A percentile compares a stretch with the other conserved stretches of the same genome.
These are phyloP conservation scores for Rhododendron vialii DNA, from an alignment of 148 eudicot genomes.

Conservation along the genomic window DNA sequence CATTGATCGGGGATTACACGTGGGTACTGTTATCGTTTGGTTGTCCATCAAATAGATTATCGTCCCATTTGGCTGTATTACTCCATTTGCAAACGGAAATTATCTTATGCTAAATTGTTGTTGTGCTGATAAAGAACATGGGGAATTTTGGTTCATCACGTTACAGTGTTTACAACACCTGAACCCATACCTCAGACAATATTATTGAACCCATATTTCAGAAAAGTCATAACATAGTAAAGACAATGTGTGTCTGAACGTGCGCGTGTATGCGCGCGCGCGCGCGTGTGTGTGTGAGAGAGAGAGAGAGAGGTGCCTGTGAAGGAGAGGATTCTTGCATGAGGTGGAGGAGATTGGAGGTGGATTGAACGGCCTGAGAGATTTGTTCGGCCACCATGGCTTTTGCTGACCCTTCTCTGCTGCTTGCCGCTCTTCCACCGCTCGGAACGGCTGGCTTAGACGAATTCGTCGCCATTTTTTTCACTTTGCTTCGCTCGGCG, in stretches of 20 bases:
- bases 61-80: background rate
- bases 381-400: slow-evolving; percentile 64
- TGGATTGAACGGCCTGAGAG: slow-evolving; percentile 67
- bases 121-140: background rate
- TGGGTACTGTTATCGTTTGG: too few relatives aligned
- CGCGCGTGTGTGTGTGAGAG: background rate
- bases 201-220: background rate
- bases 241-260: background rate
- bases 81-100: background rate
- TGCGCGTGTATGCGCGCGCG: too few relatives aligned
- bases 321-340: slow-evolving; percentile 91
- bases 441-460: background rate
- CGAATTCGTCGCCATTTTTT: slow-evolving; percentile 11
- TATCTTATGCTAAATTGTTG: background rate
- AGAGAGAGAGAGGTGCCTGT: slow-evolving; percentile 33
- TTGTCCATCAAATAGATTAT: background rate
- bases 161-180: background rate
- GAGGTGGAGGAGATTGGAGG: slow-evolving; percentile 86
- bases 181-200: background rate
- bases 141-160: background rate
- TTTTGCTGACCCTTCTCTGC: slow-evolving; percentile 67
- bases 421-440: slow-evolving; percentile 24
- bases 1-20: too few relatives aligned
- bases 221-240: background rate
- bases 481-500: background rate